A percentile compares a stretch with the other conserved stretches of the same genome.
These are phyloP conservation scores for Cynanchum wilfordii DNA, from an alignment of 257 asterid genomes.

Conservation along the genomic window DNA sequence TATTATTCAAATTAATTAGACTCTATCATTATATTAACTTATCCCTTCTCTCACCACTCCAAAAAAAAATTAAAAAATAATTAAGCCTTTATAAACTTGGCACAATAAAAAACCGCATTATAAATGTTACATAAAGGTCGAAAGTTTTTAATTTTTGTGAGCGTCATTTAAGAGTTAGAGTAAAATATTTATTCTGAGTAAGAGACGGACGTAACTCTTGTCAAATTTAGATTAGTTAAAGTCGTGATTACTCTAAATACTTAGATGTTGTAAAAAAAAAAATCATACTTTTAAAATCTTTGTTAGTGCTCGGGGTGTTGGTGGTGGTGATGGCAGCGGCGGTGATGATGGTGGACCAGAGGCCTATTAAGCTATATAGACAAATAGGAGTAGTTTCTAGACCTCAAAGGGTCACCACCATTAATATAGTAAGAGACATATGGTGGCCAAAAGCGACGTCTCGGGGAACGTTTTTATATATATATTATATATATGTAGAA, in stretches of 20 bases:
- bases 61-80: too few species aligned
- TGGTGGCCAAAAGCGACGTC: slow-evolving; percentile 16
- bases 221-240: too few species aligned
- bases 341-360: slow-evolving; percentile 22
- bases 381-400: not conserved
- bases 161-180: too few species aligned
- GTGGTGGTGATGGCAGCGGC: not conserved
- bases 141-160: too few species aligned
- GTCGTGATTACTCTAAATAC: too few species aligned
- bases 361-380: not conserved
- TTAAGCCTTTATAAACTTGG: too few species aligned
- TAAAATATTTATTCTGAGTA: too few species aligned
- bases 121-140: too few species aligned
- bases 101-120: too few species aligned
- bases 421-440: slow-evolving; percentile 5
- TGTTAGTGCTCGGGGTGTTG: not conserved
- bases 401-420: slow-evolving; percentile 7
- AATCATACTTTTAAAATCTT: not conserved
- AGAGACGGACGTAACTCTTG: too few species aligned
- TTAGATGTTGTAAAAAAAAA: too few species aligned
- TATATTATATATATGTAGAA: too few species aligned
- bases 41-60: slow-evolving; percentile 15
- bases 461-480: slow-evolving; percentile 12
- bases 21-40: slow-evolving; percentile 19
- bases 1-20: slow-evolving; percentile 9